Conservation (phyloP, 257 asterid genomes). For the Solanum habrochaites region DNA sequence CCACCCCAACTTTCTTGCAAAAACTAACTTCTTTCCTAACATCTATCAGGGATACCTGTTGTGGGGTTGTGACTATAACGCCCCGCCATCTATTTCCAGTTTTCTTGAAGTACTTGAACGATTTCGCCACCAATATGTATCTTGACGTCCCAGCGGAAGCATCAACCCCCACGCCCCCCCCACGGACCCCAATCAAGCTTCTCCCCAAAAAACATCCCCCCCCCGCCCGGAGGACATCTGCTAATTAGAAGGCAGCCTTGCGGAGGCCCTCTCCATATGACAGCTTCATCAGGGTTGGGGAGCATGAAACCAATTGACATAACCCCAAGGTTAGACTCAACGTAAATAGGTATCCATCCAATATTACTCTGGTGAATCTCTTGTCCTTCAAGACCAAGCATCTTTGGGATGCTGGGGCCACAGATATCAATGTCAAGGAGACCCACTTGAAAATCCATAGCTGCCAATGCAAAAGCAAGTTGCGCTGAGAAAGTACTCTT, state of each 20-base stretch:
- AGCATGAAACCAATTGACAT: constrained; percentile 64
- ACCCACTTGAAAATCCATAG: constrained; percentile 80
- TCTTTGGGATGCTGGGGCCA: constrained; percentile 88
- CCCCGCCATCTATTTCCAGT: constrained; percentile 86
- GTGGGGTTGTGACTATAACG: constrained; percentile 91
- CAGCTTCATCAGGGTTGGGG: constrained; percentile 50
- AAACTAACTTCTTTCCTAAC: constrained; percentile 88
- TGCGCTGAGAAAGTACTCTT: constrained; percentile 93
- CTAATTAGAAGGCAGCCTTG: constrained; percentile 63
- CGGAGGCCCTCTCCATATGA: constrained; percentile 93
- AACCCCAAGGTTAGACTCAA: constrained; percentile 84
- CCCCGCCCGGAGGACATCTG: constrained; percentile 71
- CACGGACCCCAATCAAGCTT: constrained; percentile 89
- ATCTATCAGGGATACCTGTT: constrained; percentile 79
- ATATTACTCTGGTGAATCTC: constrained; percentile 62
- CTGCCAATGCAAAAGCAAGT: constrained; percentile 69
- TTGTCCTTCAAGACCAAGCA: constrained; percentile 81
- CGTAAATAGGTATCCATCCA: constrained; percentile 91
- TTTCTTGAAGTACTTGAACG: constrained; percentile 68
- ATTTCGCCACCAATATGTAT: constrained; percentile 71
- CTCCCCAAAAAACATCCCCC: constrained; percentile 89
- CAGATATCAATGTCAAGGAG: constrained; percentile 91
- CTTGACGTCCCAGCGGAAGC: constrained; percentile 96
- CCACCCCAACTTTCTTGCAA: constrained; percentile 71
- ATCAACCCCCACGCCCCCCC: too few species aligned